These are phyloP conservation scores for Annulohypoxylon maeteangense DNA, from an alignment of 495 filamentous ascomycete species.

Conservation along the genomic window DNA sequence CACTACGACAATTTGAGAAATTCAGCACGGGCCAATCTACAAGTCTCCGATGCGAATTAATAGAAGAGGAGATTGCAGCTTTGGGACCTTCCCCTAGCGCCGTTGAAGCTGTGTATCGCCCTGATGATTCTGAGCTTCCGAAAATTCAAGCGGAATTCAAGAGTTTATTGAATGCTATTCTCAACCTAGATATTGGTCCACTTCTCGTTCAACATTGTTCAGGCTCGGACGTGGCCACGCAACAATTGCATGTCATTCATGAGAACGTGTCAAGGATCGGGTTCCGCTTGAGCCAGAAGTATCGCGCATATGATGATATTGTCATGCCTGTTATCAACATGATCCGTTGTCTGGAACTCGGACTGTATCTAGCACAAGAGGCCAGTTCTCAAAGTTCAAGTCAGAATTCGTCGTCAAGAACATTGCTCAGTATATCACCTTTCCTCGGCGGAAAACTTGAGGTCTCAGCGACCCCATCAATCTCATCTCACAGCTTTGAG, in stretches of 20 bases:
- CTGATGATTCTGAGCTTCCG: slow-evolving; percentile 70
- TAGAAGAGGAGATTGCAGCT: slow-evolving; percentile 66
- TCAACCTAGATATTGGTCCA: slow-evolving; percentile 64
- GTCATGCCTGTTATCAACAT: slow-evolving; percentile 82
- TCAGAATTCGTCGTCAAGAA: slow-evolving; percentile 44
- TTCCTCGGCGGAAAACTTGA: slow-evolving; percentile 67
- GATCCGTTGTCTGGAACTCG: slow-evolving; percentile 80
- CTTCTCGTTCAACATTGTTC: slow-evolving; percentile 44
- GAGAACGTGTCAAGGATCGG: slow-evolving; percentile 78
- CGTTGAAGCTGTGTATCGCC: slow-evolving; percentile 71
- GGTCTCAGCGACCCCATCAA: slow-evolving; percentile 23
- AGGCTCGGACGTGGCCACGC: slow-evolving; percentile 42
- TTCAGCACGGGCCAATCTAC: slow-evolving; percentile 73
- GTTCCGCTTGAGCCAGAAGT: slow-evolving; percentile 70
- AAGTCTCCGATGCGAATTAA: slow-evolving; percentile 68
- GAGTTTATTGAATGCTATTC: slow-evolving; percentile 74
- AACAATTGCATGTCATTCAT: slow-evolving; percentile 68
- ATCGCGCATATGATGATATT: slow-evolving; percentile 84
- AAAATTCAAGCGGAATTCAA: slow-evolving; percentile 84
- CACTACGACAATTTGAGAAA: slow-evolving; percentile 71
- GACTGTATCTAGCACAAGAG: slow-evolving; percentile 69
- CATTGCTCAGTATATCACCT: slow-evolving; percentile 66
- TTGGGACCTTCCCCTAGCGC: slow-evolving; percentile 70
- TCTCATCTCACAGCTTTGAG: slow-evolving; percentile 59
- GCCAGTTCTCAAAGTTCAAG: slow-evolving; percentile 41